Conservation (phyloP, 176 grass and related monocot genomes). For the Oryza coarctata region DNA sequence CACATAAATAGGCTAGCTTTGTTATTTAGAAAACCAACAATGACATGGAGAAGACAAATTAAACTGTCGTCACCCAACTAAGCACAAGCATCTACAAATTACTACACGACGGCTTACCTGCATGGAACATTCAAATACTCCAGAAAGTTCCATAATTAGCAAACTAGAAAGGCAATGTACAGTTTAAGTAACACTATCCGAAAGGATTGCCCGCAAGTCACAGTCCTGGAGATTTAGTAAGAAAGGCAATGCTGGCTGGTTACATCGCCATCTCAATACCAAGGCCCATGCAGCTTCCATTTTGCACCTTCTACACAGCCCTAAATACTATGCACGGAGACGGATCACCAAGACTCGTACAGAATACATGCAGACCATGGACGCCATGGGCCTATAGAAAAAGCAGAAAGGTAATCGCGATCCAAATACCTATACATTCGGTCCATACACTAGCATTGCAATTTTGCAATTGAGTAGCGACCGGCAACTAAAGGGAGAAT, state of each 20-base stretch:
- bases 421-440: neutral
- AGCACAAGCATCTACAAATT: neutral
- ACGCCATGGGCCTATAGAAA: neutral
- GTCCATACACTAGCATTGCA: neutral
- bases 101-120: neutral
- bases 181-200: neutral
- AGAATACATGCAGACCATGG: neutral
- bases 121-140: neutral
- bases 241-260: neutral
- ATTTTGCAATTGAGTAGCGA: neutral
- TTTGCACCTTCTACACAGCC: neutral
- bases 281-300: neutral
- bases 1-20: constrained; percentile 4
- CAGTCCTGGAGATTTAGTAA: neutral
- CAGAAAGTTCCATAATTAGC: neutral
- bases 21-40: neutral
- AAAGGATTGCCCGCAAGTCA: neutral
- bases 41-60: neutral
- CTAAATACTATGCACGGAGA: neutral
- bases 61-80: neutral
- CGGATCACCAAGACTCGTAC: neutral
- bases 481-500: neutral
- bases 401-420: neutral
- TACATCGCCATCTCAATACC: neutral
- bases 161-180: neutral